These are phyloP conservation scores for Lachancea thermotolerans DNA, from an alignment of 805 yeast species.

Conservation along the genomic window DNA sequence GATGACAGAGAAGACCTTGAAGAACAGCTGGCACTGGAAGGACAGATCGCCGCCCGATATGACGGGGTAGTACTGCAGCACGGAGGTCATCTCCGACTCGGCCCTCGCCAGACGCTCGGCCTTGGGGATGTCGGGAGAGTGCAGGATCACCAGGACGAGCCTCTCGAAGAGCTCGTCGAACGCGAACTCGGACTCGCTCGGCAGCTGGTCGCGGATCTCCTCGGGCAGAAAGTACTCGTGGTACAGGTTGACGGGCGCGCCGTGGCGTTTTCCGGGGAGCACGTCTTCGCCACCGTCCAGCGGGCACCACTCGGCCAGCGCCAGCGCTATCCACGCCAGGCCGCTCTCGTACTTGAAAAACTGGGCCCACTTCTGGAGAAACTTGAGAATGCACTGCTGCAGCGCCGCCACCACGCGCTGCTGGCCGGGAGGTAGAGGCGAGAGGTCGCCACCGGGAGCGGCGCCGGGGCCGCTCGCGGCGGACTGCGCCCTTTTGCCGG, in stretches of 20 bases:
- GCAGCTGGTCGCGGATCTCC: slow-evolving; percentile 6
- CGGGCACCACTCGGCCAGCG: slow-evolving; percentile 85
- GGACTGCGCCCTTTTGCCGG: background rate
- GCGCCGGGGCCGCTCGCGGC: slow-evolving; percentile 1
- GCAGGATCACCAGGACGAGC: slow-evolving; percentile 64
- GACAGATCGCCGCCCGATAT: slow-evolving; percentile 31
- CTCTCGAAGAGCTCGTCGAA: slow-evolving; percentile 72
- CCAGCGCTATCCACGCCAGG: slow-evolving; percentile 80
- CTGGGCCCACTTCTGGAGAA: slow-evolving; percentile 72
- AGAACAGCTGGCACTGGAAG: slow-evolving; percentile 37
- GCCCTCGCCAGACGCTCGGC: slow-evolving; percentile 17
- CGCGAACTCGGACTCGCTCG: slow-evolving; percentile 12
- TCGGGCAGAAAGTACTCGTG: slow-evolving; percentile 27
- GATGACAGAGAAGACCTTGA: slow-evolving; percentile 52
- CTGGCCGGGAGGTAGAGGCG: slow-evolving; percentile 33
- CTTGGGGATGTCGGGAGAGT: slow-evolving; percentile 49
- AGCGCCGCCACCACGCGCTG: slow-evolving; percentile 48
- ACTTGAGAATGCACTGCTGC: slow-evolving; percentile 54
- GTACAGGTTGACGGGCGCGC: slow-evolving; percentile 15
- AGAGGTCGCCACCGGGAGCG: slow-evolving; percentile 7
- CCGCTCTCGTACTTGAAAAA: slow-evolving; percentile 74
- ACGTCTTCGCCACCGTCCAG: slow-evolving; percentile 38
- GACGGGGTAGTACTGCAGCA: slow-evolving; percentile 25
- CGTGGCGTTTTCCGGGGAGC: slow-evolving; percentile 20
- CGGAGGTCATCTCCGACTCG: slow-evolving; percentile 10